Conservation (phyloP, 1,284 basidiomycete species). For the Ganoderma boninense region DNA sequence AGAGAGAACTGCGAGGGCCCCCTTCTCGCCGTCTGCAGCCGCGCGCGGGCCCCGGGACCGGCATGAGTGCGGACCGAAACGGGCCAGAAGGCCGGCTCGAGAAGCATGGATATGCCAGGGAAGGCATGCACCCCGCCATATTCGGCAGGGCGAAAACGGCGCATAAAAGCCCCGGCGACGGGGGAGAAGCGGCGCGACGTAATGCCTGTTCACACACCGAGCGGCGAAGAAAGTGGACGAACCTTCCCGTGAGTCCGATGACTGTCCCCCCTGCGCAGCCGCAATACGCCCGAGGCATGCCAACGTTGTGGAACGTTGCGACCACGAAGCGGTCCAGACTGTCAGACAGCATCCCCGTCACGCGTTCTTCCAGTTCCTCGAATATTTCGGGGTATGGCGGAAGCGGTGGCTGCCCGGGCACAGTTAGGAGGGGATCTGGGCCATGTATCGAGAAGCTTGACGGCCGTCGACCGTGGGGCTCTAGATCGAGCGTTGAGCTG, state of each 20-base stretch:
- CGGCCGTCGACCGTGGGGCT: constrained; percentile 16
- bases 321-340: constrained; percentile 73
- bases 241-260: constrained; percentile 43
- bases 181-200: constrained; percentile 20
- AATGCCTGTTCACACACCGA: constrained; percentile 20
- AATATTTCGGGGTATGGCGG: constrained; percentile 69
- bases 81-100: constrained; percentile 23
- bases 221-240: constrained; percentile 20
- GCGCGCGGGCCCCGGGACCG: constrained; percentile 9
- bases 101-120: constrained; percentile 31
- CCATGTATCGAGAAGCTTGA: constrained; percentile 13
- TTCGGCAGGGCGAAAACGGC: constrained; percentile 9
- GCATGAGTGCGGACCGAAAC: constrained; percentile 4
- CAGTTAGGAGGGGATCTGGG: constrained; percentile 20
- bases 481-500: constrained; percentile 24
- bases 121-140: constrained; percentile 21
- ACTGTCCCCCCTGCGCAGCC: constrained; percentile 68
- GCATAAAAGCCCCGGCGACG: constrained; percentile 19
- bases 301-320: constrained; percentile 78
- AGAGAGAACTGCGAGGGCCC: not conserved
- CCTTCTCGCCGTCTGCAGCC: not conserved
- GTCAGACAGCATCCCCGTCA: constrained; percentile 66
- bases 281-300: constrained; percentile 73
- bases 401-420: constrained; percentile 22
- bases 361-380: constrained; percentile 61